phyloP scores from a whole-genome alignment of 108 stramenopile species.

The Chaetoceros tenuissimus region DNA sequence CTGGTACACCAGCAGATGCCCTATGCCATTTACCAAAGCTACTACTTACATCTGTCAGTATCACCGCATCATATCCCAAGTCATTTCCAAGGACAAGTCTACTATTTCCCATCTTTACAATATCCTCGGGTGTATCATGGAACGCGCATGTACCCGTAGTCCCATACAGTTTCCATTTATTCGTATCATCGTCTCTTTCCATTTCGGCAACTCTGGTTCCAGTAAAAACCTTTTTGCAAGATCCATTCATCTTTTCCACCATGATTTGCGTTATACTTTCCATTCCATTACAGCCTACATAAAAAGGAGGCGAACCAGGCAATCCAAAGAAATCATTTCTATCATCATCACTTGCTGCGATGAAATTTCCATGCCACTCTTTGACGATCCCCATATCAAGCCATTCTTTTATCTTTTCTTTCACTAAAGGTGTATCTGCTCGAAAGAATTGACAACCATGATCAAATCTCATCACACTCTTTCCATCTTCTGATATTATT shows the following conservation, averaged over 20 bases:
- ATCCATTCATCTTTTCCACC: constrained; percentile 2
- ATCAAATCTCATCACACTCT: constrained; percentile 21
- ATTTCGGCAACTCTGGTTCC: constrained; percentile 36
- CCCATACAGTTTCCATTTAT: constrained; percentile 33
- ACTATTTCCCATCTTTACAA: constrained; percentile 4
- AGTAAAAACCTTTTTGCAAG: not conserved
- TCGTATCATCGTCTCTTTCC: constrained; percentile 14
- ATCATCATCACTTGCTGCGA: constrained; percentile 1
- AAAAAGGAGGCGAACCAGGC: constrained; percentile 32
- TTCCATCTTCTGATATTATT: not conserved
- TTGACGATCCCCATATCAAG: constrained; percentile 14
- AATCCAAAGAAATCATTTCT: constrained; percentile 48
- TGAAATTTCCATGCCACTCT: constrained; percentile 46
- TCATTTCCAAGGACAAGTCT: constrained; percentile 5
- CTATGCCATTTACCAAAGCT: constrained; percentile 52
- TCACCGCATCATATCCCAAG: constrained; percentile 47
- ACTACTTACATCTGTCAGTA: constrained; percentile 47
- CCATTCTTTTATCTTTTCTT: constrained; percentile 25
- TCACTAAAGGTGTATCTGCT: constrained; percentile 35
- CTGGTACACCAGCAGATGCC: constrained; percentile 52
- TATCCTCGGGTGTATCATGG: constrained; percentile 46
- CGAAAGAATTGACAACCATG: constrained; percentile 68
- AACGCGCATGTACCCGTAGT: constrained; percentile 36
- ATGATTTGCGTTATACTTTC: constrained; percentile 8
- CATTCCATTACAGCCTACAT: constrained; percentile 29